A percentile compares a stretch with the other conserved stretches of the same genome.
These are phyloP conservation scores for Ziziphus jujuba DNA, from an alignment of 306 rosid species.

Conservation along the genomic window DNA sequence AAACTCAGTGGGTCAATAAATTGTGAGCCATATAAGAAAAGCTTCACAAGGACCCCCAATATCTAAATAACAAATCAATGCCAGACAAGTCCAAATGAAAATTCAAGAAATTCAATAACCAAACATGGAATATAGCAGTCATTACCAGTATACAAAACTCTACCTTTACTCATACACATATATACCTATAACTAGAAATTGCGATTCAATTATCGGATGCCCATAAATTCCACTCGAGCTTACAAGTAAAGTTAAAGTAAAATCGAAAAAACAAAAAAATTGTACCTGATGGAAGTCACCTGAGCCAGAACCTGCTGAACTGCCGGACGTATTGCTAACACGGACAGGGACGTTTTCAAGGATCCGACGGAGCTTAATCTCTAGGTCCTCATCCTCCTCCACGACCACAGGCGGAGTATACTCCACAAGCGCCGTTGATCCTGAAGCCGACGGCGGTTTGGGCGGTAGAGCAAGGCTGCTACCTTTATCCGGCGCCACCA, in stretches of 20 bases:
- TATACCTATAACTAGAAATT: too few species aligned
- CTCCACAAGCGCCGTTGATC: conserved; percentile 74
- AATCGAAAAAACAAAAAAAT: background rate
- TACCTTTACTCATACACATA: too few species aligned
- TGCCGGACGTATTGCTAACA: conserved; percentile 91
- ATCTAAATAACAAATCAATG: too few species aligned
- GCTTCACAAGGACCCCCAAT: too few species aligned
- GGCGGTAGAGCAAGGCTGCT: conserved; percentile 46
- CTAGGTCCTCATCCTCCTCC: conserved; percentile 92
- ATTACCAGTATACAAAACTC: too few species aligned
- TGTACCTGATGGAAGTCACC: conserved; percentile 96
- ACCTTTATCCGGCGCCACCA: conserved; percentile 43
- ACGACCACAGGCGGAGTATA: conserved; percentile 60
- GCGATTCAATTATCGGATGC: background rate
- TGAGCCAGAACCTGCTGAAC: conserved; percentile 96
- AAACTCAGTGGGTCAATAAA: too few species aligned
- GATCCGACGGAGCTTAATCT: conserved; percentile 90
- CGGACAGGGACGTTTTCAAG: conserved; percentile 94
- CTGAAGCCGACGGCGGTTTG: conserved; percentile 28
- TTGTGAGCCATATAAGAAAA: too few species aligned
- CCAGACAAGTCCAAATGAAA: too few species aligned
- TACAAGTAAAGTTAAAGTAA: background rate
- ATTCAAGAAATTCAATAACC: too few species aligned
- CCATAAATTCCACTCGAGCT: background rate
- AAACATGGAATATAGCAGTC: too few species aligned